phyloP scores from a whole-genome alignment of 768 basidiomycete species.

The Kwoniella mangroviensis region DNA sequence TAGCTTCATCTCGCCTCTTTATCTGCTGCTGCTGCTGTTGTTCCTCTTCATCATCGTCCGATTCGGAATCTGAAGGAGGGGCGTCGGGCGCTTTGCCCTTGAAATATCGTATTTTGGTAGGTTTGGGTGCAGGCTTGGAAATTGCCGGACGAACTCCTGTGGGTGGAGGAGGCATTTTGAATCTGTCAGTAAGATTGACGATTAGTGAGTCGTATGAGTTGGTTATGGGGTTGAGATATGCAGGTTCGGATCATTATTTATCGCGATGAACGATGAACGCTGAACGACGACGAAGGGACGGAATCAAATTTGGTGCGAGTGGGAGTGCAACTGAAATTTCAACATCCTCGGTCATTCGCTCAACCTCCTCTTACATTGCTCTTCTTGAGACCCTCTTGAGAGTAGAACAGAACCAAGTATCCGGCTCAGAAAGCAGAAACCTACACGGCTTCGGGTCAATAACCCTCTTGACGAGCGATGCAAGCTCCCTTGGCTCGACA shows the following conservation, averaged over 20 bases:
- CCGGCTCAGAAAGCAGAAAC: neutral
- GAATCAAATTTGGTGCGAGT: slow-evolving; percentile 1
- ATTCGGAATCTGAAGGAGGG: slow-evolving; percentile 38
- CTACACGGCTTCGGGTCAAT: neutral
- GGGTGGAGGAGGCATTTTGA: slow-evolving; percentile 10
- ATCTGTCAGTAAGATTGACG: neutral
- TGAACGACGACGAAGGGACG: neutral
- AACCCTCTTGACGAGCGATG: neutral
- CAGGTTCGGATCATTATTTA: too few species aligned
- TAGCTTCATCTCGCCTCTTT: slow-evolving; percentile 18
- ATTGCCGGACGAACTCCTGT: slow-evolving; percentile 11
- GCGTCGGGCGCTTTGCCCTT: slow-evolving; percentile 49
- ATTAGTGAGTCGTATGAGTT: too few species aligned
- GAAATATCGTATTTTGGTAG: slow-evolving; percentile 49
- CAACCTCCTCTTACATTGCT: neutral
- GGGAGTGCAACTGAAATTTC: neutral
- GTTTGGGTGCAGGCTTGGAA: slow-evolving; percentile 28
- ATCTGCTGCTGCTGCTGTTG: slow-evolving; percentile 10
- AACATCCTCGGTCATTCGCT: neutral
- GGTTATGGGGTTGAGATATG: too few species aligned
- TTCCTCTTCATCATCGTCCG: slow-evolving; percentile 43
- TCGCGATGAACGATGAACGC: neutral
- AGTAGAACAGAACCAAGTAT: too few species aligned
- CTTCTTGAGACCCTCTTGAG: neutral
- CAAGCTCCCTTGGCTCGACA: neutral